These are phyloP conservation scores for Parathielavia appendiculata DNA, from an alignment of 495 filamentous ascomycete genomes.

Conservation along the genomic window DNA sequence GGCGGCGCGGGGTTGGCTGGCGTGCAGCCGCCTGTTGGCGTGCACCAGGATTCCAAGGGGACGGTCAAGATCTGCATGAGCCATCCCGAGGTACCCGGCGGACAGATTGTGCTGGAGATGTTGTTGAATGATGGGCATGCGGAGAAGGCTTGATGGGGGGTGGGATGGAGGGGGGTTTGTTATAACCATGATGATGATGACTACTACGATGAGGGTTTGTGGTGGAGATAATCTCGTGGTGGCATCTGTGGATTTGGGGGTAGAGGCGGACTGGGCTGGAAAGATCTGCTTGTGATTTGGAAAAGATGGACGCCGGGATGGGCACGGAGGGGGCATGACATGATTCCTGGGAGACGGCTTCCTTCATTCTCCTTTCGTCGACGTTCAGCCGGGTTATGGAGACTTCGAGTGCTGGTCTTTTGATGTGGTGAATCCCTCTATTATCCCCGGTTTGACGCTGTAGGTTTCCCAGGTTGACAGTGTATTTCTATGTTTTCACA, in stretches of 20 bases:
- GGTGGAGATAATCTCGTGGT: not conserved
- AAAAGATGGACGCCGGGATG: not conserved
- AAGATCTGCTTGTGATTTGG: not conserved
- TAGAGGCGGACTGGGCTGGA: not conserved
- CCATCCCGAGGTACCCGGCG: constrained; percentile 76
- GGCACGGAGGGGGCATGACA: not conserved
- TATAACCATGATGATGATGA: constrained; percentile 2
- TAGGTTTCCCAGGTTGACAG: not conserved
- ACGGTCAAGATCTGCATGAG: constrained; percentile 94
- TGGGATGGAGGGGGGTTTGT: not conserved
- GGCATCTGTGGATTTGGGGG: not conserved
- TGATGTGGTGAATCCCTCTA: not conserved
- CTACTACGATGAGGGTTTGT: not conserved
- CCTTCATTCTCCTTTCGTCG: not conserved
- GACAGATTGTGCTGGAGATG: constrained; percentile 86
- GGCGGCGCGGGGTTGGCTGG: constrained; percentile 7
- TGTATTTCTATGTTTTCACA: not conserved
- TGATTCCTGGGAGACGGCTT: not conserved
- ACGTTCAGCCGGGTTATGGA: not conserved
- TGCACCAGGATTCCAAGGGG: constrained; percentile 39
- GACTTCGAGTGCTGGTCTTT: not conserved
- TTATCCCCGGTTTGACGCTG: not conserved
- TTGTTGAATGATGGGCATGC: constrained; percentile 89
- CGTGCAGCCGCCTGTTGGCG: constrained; percentile 16
- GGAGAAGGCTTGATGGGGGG: constrained; percentile 48